phyloP scores from a whole-genome alignment of 78 protist species.

The Dictyostelium intermedium region DNA sequence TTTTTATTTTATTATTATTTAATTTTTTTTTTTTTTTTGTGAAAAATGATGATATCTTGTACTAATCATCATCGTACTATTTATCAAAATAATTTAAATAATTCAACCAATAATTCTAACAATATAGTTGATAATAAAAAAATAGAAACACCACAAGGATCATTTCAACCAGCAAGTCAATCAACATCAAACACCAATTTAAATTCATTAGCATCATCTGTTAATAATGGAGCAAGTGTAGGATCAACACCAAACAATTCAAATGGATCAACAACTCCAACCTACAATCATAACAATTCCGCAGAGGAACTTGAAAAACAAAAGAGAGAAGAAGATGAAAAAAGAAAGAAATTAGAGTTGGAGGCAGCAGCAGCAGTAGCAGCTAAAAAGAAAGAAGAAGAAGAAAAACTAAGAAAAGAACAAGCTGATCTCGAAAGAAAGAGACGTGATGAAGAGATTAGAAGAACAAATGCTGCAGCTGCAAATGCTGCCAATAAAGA shows the following conservation, averaged over 20 bases:
- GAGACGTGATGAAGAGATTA: constrained; percentile 46
- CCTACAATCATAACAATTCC: background rate
- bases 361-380: background rate
- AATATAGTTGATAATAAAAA: background rate
- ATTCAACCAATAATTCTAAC: background rate
- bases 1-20: background rate
- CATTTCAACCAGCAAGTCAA: background rate
- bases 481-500: constrained; percentile 33
- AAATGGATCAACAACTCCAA: background rate
- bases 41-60: constrained; percentile 35
- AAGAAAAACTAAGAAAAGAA: constrained; percentile 25
- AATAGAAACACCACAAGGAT: constrained; percentile 12
- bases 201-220: background rate
- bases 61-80: constrained; percentile 55
- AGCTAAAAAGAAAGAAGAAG: constrained; percentile 22
- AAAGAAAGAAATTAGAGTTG: background rate
- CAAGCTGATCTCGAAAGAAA: background rate
- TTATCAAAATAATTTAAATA: background rate
- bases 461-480: constrained; percentile 17
- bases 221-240: background rate
- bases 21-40: background rate
- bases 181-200: background rate
- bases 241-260: background rate
- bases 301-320: background rate
- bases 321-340: constrained; percentile 27